These are phyloP conservation scores for Xylariaceae sp. DNA, from an alignment of 2,329 filamentous ascomycete genomes.

Conservation along the genomic window DNA sequence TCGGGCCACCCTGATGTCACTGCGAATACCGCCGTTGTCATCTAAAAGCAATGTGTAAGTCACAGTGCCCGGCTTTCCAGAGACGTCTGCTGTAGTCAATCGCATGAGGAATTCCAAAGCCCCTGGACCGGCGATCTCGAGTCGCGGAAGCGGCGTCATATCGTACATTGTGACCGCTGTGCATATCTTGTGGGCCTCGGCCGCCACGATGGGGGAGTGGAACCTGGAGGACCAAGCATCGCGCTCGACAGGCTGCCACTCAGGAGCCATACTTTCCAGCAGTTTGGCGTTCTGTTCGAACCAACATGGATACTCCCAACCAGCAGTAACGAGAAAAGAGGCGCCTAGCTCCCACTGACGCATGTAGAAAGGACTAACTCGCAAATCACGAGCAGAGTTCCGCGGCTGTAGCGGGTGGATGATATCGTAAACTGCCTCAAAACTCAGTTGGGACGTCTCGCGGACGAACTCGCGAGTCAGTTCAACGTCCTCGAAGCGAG, in stretches of 20 bases:
- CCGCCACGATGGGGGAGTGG: slow-evolving; percentile 19
- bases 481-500: slow-evolving; percentile 19
- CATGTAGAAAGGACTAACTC: slow-evolving; percentile 15
- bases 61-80: slow-evolving; percentile 18
- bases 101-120: slow-evolving; percentile 18
- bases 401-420: slow-evolving; percentile 18
- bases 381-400: slow-evolving; percentile 15
- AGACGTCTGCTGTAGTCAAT: slow-evolving; percentile 17
- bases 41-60: slow-evolving; percentile 19
- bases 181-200: slow-evolving; percentile 19
- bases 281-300: slow-evolving; percentile 18
- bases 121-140: slow-evolving; percentile 18
- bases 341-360: slow-evolving; percentile 19
- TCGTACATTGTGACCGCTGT: slow-evolving; percentile 20
- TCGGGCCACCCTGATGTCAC: slow-evolving; percentile 17
- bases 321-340: slow-evolving; percentile 15
- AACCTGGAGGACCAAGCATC: slow-evolving; percentile 17
- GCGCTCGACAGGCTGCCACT: slow-evolving; percentile 17
- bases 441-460: slow-evolving; percentile 19
- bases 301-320: slow-evolving; percentile 19
- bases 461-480: slow-evolving; percentile 14
- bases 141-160: slow-evolving; percentile 19
- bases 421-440: slow-evolving; percentile 21
- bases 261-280: slow-evolving; percentile 7
- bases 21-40: slow-evolving; percentile 14